Percentiles rank a stretch among this genome's conserved stretches.
Evolutionary conservation across 768 basidiomycete genomes (phyloP).

Genomic region (Boletus pseudopeckii): DNA sequence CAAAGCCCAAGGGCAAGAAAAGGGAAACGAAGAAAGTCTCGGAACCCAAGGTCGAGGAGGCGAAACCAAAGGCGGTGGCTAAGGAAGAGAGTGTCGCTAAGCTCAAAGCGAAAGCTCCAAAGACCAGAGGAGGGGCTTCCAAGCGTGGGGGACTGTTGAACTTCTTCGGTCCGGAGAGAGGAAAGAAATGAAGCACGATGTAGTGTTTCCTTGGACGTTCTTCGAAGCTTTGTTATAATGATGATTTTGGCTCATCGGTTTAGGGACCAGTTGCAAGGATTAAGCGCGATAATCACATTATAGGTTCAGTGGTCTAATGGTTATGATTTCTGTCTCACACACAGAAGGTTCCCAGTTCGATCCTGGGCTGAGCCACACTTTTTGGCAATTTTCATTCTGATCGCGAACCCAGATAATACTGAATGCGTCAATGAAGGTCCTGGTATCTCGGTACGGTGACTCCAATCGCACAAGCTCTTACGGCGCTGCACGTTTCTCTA

Average conservation of each 20-base stretch:
- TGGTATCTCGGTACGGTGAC: neutral
- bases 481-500: neutral
- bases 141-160: constrained; percentile 32
- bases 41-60: constrained; percentile 16
- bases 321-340: constrained; percentile 50
- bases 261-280: neutral
- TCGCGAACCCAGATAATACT: too few species aligned
- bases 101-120: constrained; percentile 19
- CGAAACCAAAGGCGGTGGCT: constrained; percentile 2
- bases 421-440: too few species aligned
- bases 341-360: constrained; percentile 49
- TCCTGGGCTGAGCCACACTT: constrained; percentile 40
- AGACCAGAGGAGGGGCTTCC: constrained; percentile 15
- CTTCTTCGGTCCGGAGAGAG: constrained; percentile 32
- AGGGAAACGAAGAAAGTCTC: constrained; percentile 19
- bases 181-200: constrained; percentile 21
- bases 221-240: too few species aligned
- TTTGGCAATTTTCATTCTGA: neutral
- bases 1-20: constrained; percentile 19
- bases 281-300: fast-evolving
- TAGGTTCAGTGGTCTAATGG: constrained; percentile 45
- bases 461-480: neutral
- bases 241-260: neutral
- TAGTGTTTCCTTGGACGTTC: neutral
- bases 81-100: constrained; percentile 18